phyloP scores from a whole-genome alignment of 768 basidiomycete genomes.

The Suillus americanus region DNA sequence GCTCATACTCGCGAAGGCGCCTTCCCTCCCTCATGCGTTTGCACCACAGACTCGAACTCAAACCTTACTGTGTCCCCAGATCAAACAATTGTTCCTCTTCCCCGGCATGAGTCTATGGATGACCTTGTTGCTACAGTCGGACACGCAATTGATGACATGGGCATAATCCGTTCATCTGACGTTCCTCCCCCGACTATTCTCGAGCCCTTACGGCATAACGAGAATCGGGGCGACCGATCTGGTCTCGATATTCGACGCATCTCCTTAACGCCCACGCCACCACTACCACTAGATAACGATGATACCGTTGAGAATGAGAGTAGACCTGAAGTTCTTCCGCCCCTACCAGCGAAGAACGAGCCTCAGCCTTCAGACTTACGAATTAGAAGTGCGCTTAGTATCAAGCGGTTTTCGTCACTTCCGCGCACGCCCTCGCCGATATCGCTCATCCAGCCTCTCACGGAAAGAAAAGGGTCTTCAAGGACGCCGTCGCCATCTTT shows the following conservation, averaged over 20 bases:
- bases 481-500: constrained; percentile 24
- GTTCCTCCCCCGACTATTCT: constrained; percentile 41
- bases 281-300: constrained; percentile 20
- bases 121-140: constrained; percentile 38
- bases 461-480: constrained; percentile 23
- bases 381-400: constrained; percentile 26
- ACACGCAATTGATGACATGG: constrained; percentile 39
- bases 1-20: constrained; percentile 61
- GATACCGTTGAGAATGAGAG: constrained; percentile 12
- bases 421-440: constrained; percentile 68
- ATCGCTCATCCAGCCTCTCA: constrained; percentile 32
- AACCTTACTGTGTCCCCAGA: constrained; percentile 14
- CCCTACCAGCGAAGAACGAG: constrained; percentile 30
- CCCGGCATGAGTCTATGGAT: constrained; percentile 33
- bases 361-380: constrained; percentile 23
- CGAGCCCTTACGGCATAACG: constrained; percentile 36
- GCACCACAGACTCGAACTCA: constrained; percentile 21
- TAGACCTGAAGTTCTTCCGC: constrained; percentile 20
- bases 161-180: constrained; percentile 31
- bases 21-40: constrained; percentile 49
- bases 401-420: constrained; percentile 53
- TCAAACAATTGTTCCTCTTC: constrained; percentile 20
- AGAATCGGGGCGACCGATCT: constrained; percentile 24
- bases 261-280: constrained; percentile 11
- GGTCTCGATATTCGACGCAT: constrained; percentile 34